phyloP scores from a whole-genome alignment of 1,284 basidiomycete genomes.

The Anthracocystis walkeri region DNA sequence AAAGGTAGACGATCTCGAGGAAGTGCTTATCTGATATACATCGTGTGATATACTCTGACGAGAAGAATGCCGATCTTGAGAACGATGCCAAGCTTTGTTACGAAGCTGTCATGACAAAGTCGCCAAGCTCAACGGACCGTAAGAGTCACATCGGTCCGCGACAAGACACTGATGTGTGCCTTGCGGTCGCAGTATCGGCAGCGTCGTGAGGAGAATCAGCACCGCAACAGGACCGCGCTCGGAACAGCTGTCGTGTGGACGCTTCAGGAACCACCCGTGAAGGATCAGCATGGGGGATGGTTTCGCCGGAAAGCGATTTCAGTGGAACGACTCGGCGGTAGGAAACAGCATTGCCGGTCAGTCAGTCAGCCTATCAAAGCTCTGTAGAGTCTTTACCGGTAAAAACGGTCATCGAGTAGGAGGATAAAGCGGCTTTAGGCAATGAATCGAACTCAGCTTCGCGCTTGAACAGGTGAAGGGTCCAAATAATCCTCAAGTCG shows the following conservation, averaged over 20 bases:
- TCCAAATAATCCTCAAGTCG: too few relatives aligned
- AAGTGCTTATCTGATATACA: too few relatives aligned
- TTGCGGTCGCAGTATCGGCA: not conserved
- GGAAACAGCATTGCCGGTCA: too few relatives aligned
- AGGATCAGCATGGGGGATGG: not conserved
- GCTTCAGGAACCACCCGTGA: conserved; percentile 1
- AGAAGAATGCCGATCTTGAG: not conserved
- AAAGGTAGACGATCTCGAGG: too few relatives aligned
- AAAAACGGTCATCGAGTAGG: not conserved
- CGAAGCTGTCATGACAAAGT: conserved; percentile 2
- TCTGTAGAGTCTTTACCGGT: not conserved
- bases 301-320: not conserved
- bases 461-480: not conserved
- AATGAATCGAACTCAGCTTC: not conserved
- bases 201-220: not conserved
- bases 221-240: conserved; percentile 9
- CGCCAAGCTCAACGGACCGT: conserved; percentile 2
- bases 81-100: conserved; percentile 2
- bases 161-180: not conserved
- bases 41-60: too few relatives aligned
- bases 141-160: not conserved
- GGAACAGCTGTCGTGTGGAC: not conserved
- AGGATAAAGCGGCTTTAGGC: not conserved
- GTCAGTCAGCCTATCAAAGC: not conserved
- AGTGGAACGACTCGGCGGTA: too few relatives aligned